Conservation (phyloP, 352 stramenopile species). For the Peronosclerospora sorghi region DNA sequence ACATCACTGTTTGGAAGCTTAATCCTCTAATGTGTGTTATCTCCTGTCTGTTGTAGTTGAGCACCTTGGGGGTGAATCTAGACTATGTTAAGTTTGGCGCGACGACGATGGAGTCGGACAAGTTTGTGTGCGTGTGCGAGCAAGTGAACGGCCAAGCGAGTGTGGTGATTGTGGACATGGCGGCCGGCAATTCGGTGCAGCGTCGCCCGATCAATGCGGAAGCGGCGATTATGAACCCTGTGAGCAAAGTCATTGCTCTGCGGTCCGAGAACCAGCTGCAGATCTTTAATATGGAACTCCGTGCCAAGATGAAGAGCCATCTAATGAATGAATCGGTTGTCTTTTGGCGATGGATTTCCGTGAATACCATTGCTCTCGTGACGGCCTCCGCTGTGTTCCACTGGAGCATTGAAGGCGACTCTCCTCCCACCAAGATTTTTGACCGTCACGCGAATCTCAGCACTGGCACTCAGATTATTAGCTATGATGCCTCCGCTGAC, state of each 20-base stretch:
- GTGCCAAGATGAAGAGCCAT: constrained; percentile 96
- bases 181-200: constrained; percentile 78
- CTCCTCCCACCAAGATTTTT: constrained; percentile 93
- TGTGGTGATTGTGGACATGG: constrained; percentile 89
- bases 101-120: constrained; percentile 96
- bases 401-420: constrained; percentile 92
- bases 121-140: constrained; percentile 91
- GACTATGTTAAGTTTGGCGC: constrained; percentile 90
- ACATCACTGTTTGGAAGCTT: not conserved
- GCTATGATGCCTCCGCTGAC: constrained; percentile 96
- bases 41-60: constrained; percentile 48
- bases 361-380: constrained; percentile 96
- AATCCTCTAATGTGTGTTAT: too few relatives aligned
- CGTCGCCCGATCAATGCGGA: constrained; percentile 96
- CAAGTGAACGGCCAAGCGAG: constrained; percentile 81
- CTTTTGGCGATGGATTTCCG: constrained; percentile 98
- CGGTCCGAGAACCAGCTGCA: constrained; percentile 92
- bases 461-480: constrained; percentile 97
- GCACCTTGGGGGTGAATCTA: constrained; percentile 77
- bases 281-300: constrained; percentile 99
- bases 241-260: constrained; percentile 83
- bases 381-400: constrained; percentile 96
- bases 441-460: constrained; percentile 93
- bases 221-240: constrained; percentile 99
- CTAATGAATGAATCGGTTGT: constrained; percentile 89